A percentile compares a stretch with the other conserved stretches of the same genome.
Evolutionary conservation across 306 rosid species (phyloP).

Genomic region (Prunus mume): DNA sequence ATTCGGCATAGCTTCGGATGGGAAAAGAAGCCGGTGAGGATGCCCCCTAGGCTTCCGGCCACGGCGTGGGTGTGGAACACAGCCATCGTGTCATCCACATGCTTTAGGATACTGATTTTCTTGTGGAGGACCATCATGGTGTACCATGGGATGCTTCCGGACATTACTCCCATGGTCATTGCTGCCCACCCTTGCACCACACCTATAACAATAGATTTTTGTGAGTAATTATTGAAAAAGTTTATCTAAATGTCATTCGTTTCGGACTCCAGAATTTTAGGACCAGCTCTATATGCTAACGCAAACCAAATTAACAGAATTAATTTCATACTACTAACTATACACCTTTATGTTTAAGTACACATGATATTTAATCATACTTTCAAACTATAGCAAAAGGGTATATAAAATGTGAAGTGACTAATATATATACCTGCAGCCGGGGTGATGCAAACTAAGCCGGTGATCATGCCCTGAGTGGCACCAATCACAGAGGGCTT

Average conservation of each 20-base stretch:
- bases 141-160: constrained; percentile 55
- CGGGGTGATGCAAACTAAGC: constrained; percentile 53
- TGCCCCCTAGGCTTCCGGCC: constrained; percentile 51
- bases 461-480: constrained; percentile 48
- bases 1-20: constrained; percentile 37
- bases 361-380: background rate
- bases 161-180: constrained; percentile 44
- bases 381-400: background rate
- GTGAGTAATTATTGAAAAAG: background rate
- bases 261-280: too few species aligned
- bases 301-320: too few species aligned
- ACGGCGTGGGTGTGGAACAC: constrained; percentile 56
- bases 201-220: constrained; percentile 18
- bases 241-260: too few species aligned
- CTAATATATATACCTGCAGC: constrained; percentile 25
- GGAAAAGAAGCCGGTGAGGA: constrained; percentile 45
- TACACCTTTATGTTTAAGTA: too few species aligned
- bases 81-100: constrained; percentile 48
- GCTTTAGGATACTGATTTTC: constrained; percentile 24
- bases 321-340: too few species aligned
- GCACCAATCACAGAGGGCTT: constrained; percentile 55
- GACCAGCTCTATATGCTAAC: too few species aligned
- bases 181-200: constrained; percentile 66
- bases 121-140: constrained; percentile 61
- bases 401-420: too few species aligned